Percentiles rank a stretch among this genome's conserved stretches.
These are phyloP conservation scores for Russula ochroleuca DNA, from an alignment of 768 basidiomycete species.

Conservation along the genomic window DNA sequence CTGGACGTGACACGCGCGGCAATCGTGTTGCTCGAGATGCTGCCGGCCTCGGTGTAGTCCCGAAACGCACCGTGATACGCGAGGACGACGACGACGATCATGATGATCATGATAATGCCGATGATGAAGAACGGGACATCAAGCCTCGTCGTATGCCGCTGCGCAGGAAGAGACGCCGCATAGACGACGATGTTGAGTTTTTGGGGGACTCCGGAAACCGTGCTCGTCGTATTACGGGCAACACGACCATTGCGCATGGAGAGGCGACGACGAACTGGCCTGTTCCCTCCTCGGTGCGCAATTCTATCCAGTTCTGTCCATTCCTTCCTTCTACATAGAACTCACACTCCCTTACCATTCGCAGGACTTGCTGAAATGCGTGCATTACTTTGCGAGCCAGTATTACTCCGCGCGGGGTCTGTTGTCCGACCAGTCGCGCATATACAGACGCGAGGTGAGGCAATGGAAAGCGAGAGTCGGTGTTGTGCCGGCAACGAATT, in stretches of 20 bases:
- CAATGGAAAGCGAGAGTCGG: constrained; percentile 27
- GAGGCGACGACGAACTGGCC: constrained; percentile 10
- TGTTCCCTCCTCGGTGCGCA: constrained; percentile 49
- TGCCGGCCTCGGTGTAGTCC: constrained; percentile 46
- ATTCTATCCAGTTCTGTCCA: too few relatives aligned
- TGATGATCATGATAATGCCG: constrained; percentile 11
- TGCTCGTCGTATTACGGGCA: neutral
- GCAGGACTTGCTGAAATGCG: constrained; percentile 49
- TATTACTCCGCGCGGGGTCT: constrained; percentile 64
- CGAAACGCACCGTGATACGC: constrained; percentile 30
- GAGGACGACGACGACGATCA: constrained; percentile 30
- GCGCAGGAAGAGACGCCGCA: constrained; percentile 11
- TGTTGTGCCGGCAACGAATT: constrained; percentile 19
- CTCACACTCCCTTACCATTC: neutral
- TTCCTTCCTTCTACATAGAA: neutral
- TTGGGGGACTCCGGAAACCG: neutral
- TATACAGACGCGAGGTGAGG: constrained; percentile 45
- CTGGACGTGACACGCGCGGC: constrained; percentile 46
- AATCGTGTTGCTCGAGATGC: constrained; percentile 69
- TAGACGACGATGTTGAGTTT: constrained; percentile 22
- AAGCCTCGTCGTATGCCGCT: constrained; percentile 8
- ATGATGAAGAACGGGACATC: constrained; percentile 24
- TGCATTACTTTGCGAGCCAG: constrained; percentile 48
- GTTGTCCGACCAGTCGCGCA: constrained; percentile 47
- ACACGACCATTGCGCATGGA: neutral